Percentiles rank a stretch among this genome's conserved stretches.
Evolutionary conservation across 768 basidiomycete species (phyloP).

Genomic region (Pisolithus marmoratus): DNA sequence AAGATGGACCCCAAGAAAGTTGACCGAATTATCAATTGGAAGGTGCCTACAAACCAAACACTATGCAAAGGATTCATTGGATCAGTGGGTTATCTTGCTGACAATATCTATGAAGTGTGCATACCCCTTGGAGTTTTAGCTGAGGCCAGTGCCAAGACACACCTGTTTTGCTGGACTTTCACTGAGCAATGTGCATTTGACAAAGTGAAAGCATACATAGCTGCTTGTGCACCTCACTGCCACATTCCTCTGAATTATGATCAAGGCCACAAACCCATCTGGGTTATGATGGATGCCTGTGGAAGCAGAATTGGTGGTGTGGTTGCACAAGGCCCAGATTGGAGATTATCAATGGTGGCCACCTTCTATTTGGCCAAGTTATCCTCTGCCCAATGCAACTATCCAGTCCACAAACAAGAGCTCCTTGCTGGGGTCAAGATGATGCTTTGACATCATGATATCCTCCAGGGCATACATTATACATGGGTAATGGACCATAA

Average conservation of each 20-base stretch:
- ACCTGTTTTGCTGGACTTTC: background rate
- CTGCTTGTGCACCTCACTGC: background rate
- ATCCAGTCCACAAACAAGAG: no score
- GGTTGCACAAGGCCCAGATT: background rate
- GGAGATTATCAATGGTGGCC: no score
- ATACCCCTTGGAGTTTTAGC: background rate
- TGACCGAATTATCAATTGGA: constrained; percentile 31
- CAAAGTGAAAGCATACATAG: background rate
- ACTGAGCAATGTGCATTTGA: background rate
- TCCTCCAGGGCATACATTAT: no score
- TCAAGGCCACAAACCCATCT: background rate
- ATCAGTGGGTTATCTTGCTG: background rate
- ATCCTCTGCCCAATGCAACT: no score
- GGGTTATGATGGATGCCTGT: constrained; percentile 1
- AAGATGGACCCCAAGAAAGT: constrained; percentile 40
- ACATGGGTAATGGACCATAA: no score
- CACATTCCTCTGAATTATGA: background rate
- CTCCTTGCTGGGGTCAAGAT: no score
- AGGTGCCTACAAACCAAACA: constrained; percentile 5
- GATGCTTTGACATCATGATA: no score
- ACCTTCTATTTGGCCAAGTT: no score
- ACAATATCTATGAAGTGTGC: background rate
- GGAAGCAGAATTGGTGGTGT: background rate
- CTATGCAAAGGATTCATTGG: constrained; percentile 5
- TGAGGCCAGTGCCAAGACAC: background rate